These are phyloP conservation scores for Vachellia pachyceras DNA, from an alignment of 306 rosid genomes.

Conservation along the genomic window DNA sequence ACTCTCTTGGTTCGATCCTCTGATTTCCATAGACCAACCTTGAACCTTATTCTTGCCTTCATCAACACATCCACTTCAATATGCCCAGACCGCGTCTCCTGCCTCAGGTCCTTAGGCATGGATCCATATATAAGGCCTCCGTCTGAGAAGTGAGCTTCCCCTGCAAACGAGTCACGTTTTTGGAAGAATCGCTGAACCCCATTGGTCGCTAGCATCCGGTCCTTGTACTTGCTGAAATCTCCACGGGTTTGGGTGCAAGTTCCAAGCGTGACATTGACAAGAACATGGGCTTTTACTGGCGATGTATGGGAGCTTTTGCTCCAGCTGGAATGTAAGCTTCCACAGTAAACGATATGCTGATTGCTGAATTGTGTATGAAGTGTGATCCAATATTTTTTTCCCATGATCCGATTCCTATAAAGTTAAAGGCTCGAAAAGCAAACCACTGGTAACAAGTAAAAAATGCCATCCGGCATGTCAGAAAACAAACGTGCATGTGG, in stretches of 20 bases:
- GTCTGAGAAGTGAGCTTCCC: conserved; percentile 39
- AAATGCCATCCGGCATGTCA: no score
- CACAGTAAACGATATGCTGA: no score
- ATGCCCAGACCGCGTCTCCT: conserved; percentile 51
- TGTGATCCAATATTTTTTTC: no score
- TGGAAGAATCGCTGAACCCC: conserved; percentile 10
- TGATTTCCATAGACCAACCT: conserved; percentile 74
- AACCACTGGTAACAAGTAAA: no score
- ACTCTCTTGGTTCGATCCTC: conserved; percentile 43
- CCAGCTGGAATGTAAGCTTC: no score
- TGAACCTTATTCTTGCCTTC: conserved; percentile 62
- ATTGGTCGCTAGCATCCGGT: conserved; percentile 33
- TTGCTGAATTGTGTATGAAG: no score
- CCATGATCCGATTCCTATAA: no score
- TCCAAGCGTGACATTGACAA: no score
- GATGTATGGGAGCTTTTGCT: not conserved
- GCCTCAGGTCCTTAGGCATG: conserved; percentile 41
- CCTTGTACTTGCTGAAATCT: conserved; percentile 48
- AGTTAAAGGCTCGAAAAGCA: no score
- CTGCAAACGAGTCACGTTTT: conserved; percentile 10
- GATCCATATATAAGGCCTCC: conserved; percentile 39
- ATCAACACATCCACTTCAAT: conserved; percentile 39
- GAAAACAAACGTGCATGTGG: no score
- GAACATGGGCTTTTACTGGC: not conserved
- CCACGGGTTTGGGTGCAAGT: conserved; percentile 35